Base-by-base conservation (phyloP, 1,284 basidiomycete genomes). In the Chondrostereum purpureum region DNA sequence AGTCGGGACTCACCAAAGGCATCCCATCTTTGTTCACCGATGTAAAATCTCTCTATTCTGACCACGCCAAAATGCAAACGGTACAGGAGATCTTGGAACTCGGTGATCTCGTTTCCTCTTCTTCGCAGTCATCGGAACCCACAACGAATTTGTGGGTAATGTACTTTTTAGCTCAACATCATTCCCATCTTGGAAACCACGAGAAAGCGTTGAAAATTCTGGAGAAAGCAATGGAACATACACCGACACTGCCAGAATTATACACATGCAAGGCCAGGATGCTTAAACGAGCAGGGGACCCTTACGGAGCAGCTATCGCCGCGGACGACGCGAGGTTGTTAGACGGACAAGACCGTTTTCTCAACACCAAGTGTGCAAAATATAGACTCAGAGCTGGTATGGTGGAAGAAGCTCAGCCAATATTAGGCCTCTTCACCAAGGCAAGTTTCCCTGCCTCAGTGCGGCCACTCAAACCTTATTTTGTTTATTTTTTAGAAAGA, bases 11-110 rank as follows among this genome's bases (percentile, higher is more conserved):
- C 12, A 75, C 77, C 46, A 92, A 91, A 55, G 95, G 94, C 49
- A 76, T 99, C 21, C 96, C 96, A 2, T 97, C 93, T 2, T 73
- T 99, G 5, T 99, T 98, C 59, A 83, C 87, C 19, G 94, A 98
- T 63, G 61, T 99, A 62, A 98, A 98, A 62, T 71, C 83, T 0
- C 76, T 99, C 2, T 97, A 97, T 60, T 50, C 54, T 4, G 73
- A 86, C 49, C 55, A 72, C 8, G 58, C 70, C 11, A 96, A 94
- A 63, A 77, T 80, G 43, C 63, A 72, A 18, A 64, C 72, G 1
- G 80, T 98, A 35, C 83, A 92, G 55, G 72, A 78, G n/a, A 72
- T 92, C 21, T 75, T 83, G 3, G 78, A 87, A 59, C 50, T 59
- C 3, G 45, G 55, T 13, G 46, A 56, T 43, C 49, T 55, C 6